A percentile compares a stretch with the other conserved stretches of the same genome.
Evolutionary conservation across 1,284 basidiomycete species (phyloP).

Genomic region (Exobasidium rhododendri): DNA sequence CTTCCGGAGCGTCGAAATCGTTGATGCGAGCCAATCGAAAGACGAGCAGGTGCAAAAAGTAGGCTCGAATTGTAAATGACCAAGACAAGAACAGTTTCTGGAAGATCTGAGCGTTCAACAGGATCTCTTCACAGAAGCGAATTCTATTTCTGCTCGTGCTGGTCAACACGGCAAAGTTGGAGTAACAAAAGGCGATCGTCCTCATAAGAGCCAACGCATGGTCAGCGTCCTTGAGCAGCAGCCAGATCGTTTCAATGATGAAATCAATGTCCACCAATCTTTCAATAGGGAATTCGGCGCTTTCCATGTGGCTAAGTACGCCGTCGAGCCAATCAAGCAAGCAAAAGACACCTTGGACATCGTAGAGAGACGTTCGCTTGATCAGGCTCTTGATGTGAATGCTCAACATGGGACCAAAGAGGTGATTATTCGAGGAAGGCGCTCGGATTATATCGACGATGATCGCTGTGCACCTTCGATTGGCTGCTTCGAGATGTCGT

Average conservation of each 20-base stretch:
- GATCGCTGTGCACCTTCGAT: constrained; percentile 46
- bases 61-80: constrained; percentile 52
- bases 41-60: constrained; percentile 47
- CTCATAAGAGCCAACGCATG: constrained; percentile 51
- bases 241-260: constrained; percentile 38
- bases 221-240: constrained; percentile 46
- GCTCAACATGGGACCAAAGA: constrained; percentile 45
- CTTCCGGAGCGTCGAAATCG: constrained; percentile 36
- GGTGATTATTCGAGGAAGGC: constrained; percentile 27
- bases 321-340: constrained; percentile 50
- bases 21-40: constrained; percentile 46
- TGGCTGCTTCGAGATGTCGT: constrained; percentile 49
- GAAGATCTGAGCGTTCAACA: constrained; percentile 42
- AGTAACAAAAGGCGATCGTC: constrained; percentile 49
- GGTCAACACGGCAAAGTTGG: constrained; percentile 46
- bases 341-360: constrained; percentile 51
- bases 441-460: constrained; percentile 50
- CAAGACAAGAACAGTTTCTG: constrained; percentile 51
- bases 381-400: constrained; percentile 47
- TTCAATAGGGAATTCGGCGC: constrained; percentile 37
- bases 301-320: constrained; percentile 44
- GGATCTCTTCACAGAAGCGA: constrained; percentile 46
- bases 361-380: constrained; percentile 49
- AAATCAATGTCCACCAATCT: constrained; percentile 42
- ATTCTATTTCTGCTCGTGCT: constrained; percentile 31